phyloP scores from a whole-genome alignment of 2,329 filamentous ascomycete species.

The Aquanectria penicillioides region DNA sequence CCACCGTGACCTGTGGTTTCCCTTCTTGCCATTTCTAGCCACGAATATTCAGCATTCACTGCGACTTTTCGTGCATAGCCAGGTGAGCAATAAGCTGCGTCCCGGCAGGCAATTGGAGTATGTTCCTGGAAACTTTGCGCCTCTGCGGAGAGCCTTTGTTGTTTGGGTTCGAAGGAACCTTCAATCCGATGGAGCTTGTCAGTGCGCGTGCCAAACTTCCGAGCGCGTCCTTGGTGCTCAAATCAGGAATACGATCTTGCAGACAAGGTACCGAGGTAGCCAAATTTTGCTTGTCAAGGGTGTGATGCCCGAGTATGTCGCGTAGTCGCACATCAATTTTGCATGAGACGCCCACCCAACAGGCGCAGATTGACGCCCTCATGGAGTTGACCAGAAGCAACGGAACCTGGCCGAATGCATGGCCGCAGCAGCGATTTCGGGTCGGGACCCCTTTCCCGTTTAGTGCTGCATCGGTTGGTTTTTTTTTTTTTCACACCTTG shows the following conservation, averaged over 20 bases:
- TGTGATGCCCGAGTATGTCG: not conserved
- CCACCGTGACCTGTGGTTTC: too few relatives aligned
- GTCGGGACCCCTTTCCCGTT: slow-evolving; percentile 1
- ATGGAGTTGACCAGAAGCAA: slow-evolving; percentile 8
- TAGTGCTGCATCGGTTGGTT: not conserved
- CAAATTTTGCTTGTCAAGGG: not conserved
- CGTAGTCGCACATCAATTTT: slow-evolving; percentile 6
- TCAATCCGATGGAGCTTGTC: too few relatives aligned
- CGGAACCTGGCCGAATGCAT: slow-evolving; percentile 33
- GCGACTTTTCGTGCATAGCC: not conserved
- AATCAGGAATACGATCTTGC: too few relatives aligned
- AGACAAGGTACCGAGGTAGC: too few relatives aligned
- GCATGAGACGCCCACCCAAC: slow-evolving; percentile 19
- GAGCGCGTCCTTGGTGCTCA: too few relatives aligned
- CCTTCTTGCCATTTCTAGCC: not conserved
- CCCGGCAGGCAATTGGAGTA: too few relatives aligned
- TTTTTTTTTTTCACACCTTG: slow-evolving; percentile 14
- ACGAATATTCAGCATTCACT: not conserved
- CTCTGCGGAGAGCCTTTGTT: too few relatives aligned
- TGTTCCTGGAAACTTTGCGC: too few relatives aligned
- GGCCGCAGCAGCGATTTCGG: slow-evolving; percentile 13
- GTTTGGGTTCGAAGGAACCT: too few relatives aligned
- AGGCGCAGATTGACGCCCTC: slow-evolving; percentile 12
- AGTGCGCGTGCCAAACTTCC: not conserved
- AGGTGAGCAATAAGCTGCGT: too few relatives aligned